These are phyloP conservation scores for Lepidium campestre DNA, from an alignment of 441 rosid species.

Conservation along the genomic window DNA sequence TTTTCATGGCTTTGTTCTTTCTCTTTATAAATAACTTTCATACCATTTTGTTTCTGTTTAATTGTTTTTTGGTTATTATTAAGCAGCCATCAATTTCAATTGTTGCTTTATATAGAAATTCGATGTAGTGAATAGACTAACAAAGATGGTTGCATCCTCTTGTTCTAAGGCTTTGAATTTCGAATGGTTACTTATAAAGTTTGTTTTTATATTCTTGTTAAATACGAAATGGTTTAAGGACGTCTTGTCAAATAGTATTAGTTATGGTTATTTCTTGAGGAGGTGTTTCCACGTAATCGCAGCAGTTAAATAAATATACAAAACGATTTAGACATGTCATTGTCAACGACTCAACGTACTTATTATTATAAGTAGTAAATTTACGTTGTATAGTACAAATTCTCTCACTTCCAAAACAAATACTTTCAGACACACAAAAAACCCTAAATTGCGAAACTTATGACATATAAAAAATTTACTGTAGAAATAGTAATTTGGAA, in stretches of 20 bases:
- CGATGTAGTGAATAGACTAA: conserved; percentile 8
- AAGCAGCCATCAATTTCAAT: conserved; percentile 10
- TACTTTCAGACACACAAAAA: background rate
- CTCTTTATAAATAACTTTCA: background rate
- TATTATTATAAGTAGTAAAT: background rate
- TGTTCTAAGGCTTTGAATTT: background rate
- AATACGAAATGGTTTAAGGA: background rate
- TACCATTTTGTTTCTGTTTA: background rate
- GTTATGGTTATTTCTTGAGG: too few species aligned
- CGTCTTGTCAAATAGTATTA: background rate
- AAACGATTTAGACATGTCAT: background rate
- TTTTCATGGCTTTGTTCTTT: background rate
- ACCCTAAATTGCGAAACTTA: background rate
- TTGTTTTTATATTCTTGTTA: background rate
- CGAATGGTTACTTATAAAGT: background rate
- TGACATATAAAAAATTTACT: background rate
- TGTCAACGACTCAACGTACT: too few species aligned
- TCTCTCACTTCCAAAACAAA: background rate
- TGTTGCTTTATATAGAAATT: conserved; percentile 8
- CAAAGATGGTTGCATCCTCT: conserved; percentile 6
- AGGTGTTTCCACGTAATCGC: too few species aligned
- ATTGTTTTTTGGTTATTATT: conserved; percentile 3
- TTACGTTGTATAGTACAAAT: background rate
- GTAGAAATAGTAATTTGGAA: background rate
- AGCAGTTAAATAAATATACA: too few species aligned